Evolutionary conservation across 768 basidiomycete species (phyloP).

Genomic region (Wakefieldia striispora): DNA sequence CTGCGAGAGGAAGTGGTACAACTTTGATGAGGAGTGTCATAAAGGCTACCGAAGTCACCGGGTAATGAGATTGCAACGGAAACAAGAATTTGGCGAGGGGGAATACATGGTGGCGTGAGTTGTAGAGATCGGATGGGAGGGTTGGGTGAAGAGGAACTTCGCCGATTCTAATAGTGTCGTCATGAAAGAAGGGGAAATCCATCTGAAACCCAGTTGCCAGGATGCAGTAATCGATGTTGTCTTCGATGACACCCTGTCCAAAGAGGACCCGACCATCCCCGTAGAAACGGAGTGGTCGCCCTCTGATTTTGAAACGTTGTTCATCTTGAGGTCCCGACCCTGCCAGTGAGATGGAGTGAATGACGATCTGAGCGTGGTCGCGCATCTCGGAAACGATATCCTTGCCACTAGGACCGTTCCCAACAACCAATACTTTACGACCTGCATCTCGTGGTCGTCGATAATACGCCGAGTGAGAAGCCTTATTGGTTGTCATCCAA

Average conservation of each 20-base stretch:
- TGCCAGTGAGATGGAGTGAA: slow-evolving; percentile 58
- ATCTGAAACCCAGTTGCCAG: slow-evolving; percentile 76
- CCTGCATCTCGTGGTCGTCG: slow-evolving; percentile 45
- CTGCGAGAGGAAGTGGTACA: slow-evolving; percentile 73
- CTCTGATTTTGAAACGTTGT: slow-evolving; percentile 40
- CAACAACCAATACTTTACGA: slow-evolving; percentile 44
- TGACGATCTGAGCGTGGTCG: slow-evolving; percentile 41
- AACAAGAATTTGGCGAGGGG: slow-evolving; percentile 73
- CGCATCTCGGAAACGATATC: slow-evolving; percentile 67
- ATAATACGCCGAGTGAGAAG: slow-evolving; percentile 69
- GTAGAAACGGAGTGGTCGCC: slow-evolving; percentile 42
- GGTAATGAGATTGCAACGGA: slow-evolving; percentile 47
- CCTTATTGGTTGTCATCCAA: slow-evolving; percentile 55
- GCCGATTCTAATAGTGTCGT: slow-evolving; percentile 32
- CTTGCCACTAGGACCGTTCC: slow-evolving; percentile 61
- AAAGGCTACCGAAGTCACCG: slow-evolving; percentile 60
- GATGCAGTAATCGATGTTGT: slow-evolving; percentile 58
- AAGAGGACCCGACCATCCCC: slow-evolving; percentile 49
- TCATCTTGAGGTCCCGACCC: slow-evolving; percentile 32
- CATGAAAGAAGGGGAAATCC: slow-evolving; percentile 59
- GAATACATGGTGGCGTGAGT: slow-evolving; percentile 65
- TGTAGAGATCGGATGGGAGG: slow-evolving; percentile 51
- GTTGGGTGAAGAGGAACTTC: slow-evolving; percentile 48
- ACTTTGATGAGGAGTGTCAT: slow-evolving; percentile 58
- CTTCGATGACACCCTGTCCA: slow-evolving; percentile 55